These are phyloP conservation scores for Curvularia spicifera DNA, from an alignment of 2,329 filamentous ascomycete species.

Conservation along the genomic window DNA sequence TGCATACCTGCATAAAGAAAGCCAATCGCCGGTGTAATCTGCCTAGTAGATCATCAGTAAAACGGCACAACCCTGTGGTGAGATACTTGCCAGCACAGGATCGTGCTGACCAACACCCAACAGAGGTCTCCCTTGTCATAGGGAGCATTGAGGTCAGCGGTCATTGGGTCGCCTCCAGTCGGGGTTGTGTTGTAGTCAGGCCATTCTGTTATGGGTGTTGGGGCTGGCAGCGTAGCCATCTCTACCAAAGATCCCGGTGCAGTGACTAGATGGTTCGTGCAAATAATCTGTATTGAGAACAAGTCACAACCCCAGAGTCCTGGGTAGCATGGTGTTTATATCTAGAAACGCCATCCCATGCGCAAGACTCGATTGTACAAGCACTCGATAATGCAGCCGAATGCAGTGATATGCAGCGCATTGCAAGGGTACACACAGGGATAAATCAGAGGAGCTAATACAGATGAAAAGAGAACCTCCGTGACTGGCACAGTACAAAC, in stretches of 20 bases:
- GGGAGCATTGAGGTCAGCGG: constrained; percentile 53
- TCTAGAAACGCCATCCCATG: constrained; percentile 14
- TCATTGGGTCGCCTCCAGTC: constrained; percentile 54
- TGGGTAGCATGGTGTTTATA: constrained; percentile 4
- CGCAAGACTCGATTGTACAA: constrained; percentile 10
- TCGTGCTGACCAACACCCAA: constrained; percentile 49
- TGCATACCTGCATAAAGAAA: constrained; percentile 48
- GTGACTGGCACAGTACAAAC: constrained; percentile 24
- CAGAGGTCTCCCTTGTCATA: constrained; percentile 58
- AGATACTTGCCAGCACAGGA: constrained; percentile 38
- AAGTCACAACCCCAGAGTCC: background rate
- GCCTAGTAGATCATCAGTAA: constrained; percentile 22
- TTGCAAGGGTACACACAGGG: background rate
- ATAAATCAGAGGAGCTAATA: background rate
- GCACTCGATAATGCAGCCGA: constrained; percentile 2
- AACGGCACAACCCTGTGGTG: background rate
- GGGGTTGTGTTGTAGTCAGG: constrained; percentile 52
- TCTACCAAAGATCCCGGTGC: background rate
- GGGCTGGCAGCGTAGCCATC: constrained; percentile 38
- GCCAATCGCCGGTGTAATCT: constrained; percentile 45
- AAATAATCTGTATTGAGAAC: background rate
- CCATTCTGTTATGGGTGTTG: constrained; percentile 50
- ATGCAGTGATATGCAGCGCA: constrained; percentile 13
- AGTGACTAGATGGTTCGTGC: background rate
- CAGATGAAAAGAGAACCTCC: constrained; percentile 22